Conservation (phyloP, 148 eudicot genomes). For the Silene latifolia region DNA sequence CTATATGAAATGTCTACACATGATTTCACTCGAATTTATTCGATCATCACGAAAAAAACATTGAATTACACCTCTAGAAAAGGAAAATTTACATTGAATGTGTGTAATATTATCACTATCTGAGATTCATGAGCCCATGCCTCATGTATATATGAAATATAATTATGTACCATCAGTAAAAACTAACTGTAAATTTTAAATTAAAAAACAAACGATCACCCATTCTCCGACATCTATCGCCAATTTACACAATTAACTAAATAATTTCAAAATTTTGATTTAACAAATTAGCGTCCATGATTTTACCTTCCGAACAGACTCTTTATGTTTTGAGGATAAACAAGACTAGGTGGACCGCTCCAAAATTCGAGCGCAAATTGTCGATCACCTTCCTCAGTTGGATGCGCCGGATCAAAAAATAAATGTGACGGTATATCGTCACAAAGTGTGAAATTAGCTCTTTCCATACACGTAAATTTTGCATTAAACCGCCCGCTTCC, state of each 20-base stretch:
- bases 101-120: not conserved
- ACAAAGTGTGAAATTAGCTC: constrained; percentile 28
- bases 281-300: not conserved
- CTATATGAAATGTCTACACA: not conserved
- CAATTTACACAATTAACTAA: constrained; percentile 4
- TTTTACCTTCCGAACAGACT: not conserved
- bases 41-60: not conserved
- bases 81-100: not conserved
- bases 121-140: not conserved
- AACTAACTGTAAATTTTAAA: not conserved
- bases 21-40: not conserved
- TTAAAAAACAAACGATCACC: not conserved
- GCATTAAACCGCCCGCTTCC: constrained; percentile 37
- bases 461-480: constrained; percentile 26
- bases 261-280: not conserved
- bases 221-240: not conserved
- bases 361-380: constrained; percentile 38
- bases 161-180: not conserved
- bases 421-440: constrained; percentile 22
- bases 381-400: constrained; percentile 30
- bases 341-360: constrained; percentile 26
- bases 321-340: constrained; percentile 28
- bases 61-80: not conserved
- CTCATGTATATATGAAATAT: not conserved
- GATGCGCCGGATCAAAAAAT: constrained; percentile 42